phyloP scores from a whole-genome alignment of 345 rosid genomes.

The Ceriops zippeliana region DNA sequence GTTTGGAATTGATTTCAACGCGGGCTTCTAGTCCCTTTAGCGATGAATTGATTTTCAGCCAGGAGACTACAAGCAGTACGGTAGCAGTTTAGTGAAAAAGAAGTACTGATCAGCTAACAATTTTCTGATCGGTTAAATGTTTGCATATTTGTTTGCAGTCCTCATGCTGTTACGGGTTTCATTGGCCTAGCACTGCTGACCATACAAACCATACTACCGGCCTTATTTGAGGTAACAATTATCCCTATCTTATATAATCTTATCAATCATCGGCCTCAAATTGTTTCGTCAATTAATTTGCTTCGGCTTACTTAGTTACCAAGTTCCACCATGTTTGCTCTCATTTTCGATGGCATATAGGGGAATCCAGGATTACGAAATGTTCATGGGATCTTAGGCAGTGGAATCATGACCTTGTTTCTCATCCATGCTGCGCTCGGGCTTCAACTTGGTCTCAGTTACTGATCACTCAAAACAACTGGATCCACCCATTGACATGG shows the following conservation, averaged over 20 bases:
- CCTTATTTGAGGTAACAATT: slow-evolving; percentile 69
- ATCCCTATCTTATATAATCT: too few species aligned
- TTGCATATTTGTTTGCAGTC: slow-evolving; percentile 41
- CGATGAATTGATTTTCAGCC: too few species aligned
- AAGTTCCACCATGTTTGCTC: too few species aligned
- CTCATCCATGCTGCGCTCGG: slow-evolving; percentile 76
- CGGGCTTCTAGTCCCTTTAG: too few species aligned
- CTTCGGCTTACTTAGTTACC: too few species aligned
- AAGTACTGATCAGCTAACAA: too few species aligned
- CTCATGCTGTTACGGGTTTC: slow-evolving; percentile 81
- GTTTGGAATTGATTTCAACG: too few species aligned
- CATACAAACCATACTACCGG: slow-evolving; percentile 64
- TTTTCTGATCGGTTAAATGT: neutral
- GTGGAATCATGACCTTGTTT: slow-evolving; percentile 86
- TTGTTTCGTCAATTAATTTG: too few species aligned
- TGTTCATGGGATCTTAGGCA: slow-evolving; percentile 83
- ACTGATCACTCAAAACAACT: slow-evolving; percentile 24
- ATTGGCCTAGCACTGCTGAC: slow-evolving; percentile 76
- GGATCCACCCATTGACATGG: neutral
- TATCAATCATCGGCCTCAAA: too few species aligned
- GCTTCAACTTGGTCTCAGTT: slow-evolving; percentile 84
- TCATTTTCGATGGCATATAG: slow-evolving; percentile 30
- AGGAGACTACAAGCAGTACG: too few species aligned
- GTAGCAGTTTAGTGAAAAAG: too few species aligned
- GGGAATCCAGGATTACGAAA: slow-evolving; percentile 76